These are phyloP conservation scores for Xylaria sp. DNA, from an alignment of 2,329 filamentous ascomycete species.

Conservation along the genomic window DNA sequence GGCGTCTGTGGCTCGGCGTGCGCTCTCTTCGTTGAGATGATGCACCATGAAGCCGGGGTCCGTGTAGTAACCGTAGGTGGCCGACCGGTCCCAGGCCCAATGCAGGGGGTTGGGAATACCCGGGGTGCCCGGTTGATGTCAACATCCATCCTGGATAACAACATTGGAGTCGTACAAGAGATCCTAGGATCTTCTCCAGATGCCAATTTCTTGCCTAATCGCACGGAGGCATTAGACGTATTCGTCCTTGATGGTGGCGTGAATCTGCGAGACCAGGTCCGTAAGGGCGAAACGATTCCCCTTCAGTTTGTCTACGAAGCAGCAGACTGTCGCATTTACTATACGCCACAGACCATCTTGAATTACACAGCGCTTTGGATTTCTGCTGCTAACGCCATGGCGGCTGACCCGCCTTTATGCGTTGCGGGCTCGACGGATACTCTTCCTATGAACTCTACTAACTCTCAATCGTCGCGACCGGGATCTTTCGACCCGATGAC, in stretches of 20 bases:
- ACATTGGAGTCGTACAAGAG: conserved; percentile 19
- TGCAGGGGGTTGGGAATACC: conserved; percentile 59
- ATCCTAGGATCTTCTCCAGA: conserved; percentile 5
- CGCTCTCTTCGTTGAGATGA: conserved; percentile 48
- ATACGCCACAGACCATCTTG: too few species aligned
- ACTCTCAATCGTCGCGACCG: too few species aligned
- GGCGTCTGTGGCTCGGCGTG: conserved; percentile 49
- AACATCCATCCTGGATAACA: conserved; percentile 32
- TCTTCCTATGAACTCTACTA: too few species aligned
- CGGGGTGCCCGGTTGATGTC: conserved; percentile 59
- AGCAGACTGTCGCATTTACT: too few species aligned
- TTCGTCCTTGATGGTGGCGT: conserved; percentile 32
- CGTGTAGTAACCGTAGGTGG: conserved; percentile 59
- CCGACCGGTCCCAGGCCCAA: conserved; percentile 57
- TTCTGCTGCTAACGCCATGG: too few species aligned
- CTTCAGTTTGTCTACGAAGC: conserved; percentile 61
- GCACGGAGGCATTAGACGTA: conserved; percentile 35
- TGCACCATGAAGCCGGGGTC: conserved; percentile 48
- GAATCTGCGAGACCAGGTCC: conserved; percentile 46
- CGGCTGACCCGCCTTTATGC: too few species aligned
- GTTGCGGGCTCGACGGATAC: too few species aligned
- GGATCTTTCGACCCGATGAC: neutral
- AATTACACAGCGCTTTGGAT: too few species aligned
- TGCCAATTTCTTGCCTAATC: conserved; percentile 29
- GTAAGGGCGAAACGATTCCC: conserved; percentile 49